A percentile compares a stretch with the other conserved stretches of the same genome.
phyloP scores from a whole-genome alignment of 805 yeast genomes.

The Metschnikowia cerradonensis region DNA sequence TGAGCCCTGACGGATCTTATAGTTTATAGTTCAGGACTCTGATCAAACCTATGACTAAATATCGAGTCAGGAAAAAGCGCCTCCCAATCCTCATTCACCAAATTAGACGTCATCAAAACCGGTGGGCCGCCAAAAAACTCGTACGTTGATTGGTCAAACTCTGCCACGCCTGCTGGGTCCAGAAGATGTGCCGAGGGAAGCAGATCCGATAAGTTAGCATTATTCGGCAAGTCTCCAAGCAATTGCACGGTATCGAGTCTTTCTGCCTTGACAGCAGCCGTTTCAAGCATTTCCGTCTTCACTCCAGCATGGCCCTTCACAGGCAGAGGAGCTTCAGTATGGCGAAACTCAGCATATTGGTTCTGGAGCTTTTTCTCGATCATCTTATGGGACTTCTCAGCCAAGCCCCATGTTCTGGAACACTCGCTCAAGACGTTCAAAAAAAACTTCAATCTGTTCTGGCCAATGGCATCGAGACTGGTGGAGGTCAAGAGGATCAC shows the following conservation, averaged over 20 bases:
- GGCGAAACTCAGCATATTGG: constrained; percentile 17
- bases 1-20: too few species aligned
- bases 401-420: constrained; percentile 45
- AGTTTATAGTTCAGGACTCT: too few species aligned
- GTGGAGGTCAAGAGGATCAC: constrained; percentile 36
- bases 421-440: constrained; percentile 38
- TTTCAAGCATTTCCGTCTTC: not conserved
- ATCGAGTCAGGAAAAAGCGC: constrained; percentile 46
- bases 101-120: constrained; percentile 47
- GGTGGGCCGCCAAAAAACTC: constrained; percentile 52
- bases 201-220: not conserved
- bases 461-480: constrained; percentile 23
- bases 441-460: constrained; percentile 33
- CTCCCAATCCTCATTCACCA: constrained; percentile 48
- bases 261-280: not conserved
- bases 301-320: not conserved
- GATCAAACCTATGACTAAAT: constrained; percentile 18
- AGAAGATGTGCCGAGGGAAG: constrained; percentile 1
- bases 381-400: constrained; percentile 41
- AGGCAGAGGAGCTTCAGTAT: not conserved
- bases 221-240: not conserved
- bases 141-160: constrained; percentile 22
- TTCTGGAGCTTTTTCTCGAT: constrained; percentile 32
- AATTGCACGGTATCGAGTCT: not conserved
- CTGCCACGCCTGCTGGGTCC: constrained; percentile 5